These are phyloP conservation scores for Elaeis guineensis DNA, from an alignment of 176 grass and related monocot species.

Conservation along the genomic window DNA sequence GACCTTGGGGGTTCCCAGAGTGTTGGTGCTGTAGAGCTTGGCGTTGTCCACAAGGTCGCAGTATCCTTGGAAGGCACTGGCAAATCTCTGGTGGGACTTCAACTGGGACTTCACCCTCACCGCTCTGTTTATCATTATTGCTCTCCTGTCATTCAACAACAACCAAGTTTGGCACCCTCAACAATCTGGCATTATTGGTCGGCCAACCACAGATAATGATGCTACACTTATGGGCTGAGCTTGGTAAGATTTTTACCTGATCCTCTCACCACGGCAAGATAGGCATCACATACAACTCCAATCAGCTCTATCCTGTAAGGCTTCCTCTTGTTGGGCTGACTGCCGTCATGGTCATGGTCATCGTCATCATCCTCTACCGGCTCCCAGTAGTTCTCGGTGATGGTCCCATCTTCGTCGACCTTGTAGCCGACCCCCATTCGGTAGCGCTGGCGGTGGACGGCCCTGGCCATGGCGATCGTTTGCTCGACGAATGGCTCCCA, in stretches of 20 bases:
- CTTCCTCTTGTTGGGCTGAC: constrained; percentile 15
- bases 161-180: no score
- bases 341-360: background rate
- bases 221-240: no score
- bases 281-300: constrained; percentile 77
- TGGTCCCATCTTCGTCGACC: constrained; percentile 48
- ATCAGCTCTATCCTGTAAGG: constrained; percentile 89
- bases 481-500: constrained; percentile 93
- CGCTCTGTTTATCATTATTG: constrained; percentile 73
- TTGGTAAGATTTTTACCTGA: constrained; percentile 34
- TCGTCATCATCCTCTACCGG: constrained; percentile 17
- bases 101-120: constrained; percentile 86
- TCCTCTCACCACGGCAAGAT: constrained; percentile 86
- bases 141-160: constrained; percentile 42
- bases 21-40: constrained; percentile 78
- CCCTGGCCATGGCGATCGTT: constrained; percentile 71
- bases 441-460: constrained; percentile 73
- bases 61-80: constrained; percentile 51
- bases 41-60: constrained; percentile 63
- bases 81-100: constrained; percentile 84
- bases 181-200: no score
- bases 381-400: constrained; percentile 91
- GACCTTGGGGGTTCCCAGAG: constrained; percentile 57
- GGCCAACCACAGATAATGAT: no score
- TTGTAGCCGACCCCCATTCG: constrained; percentile 90